These are phyloP conservation scores for Sordariomycetes sp. DNA, from an alignment of 2,329 filamentous ascomycete genomes.

Conservation along the genomic window DNA sequence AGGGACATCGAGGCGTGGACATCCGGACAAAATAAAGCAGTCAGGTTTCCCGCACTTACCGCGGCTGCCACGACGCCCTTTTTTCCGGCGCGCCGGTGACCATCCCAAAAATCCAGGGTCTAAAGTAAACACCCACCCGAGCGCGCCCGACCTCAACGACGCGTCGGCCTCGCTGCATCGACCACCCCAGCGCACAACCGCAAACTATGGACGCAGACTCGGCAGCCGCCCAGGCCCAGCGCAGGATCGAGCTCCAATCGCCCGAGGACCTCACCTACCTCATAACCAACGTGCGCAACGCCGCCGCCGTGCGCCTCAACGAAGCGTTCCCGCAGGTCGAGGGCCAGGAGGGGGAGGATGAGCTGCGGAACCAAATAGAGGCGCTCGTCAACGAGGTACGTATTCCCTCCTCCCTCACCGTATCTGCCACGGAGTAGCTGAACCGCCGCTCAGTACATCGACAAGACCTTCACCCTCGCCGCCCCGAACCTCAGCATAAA, in stretches of 20 bases:
- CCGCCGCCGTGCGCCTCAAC: slow-evolving; percentile 58
- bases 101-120: slow-evolving; percentile 1
- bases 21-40: neutral
- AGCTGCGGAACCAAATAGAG: slow-evolving; percentile 49
- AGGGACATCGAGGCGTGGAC: too few species aligned
- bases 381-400: slow-evolving; percentile 48
- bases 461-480: slow-evolving; percentile 48
- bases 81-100: too few species aligned
- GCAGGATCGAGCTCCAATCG: slow-evolving; percentile 74
- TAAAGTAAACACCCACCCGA: neutral
- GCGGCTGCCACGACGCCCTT: too few species aligned
- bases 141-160: too few species aligned
- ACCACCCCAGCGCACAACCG: too few species aligned
- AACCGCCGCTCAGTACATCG: slow-evolving; percentile 43
- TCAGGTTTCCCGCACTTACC: neutral
- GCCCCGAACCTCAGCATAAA: slow-evolving; percentile 54
- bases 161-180: too few species aligned
- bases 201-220: slow-evolving; percentile 26
- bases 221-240: slow-evolving; percentile 37
- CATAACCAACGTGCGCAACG: slow-evolving; percentile 57
- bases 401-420: neutral
- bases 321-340: slow-evolving; percentile 59
- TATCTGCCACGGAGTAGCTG: neutral
- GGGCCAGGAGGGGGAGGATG: slow-evolving; percentile 36
- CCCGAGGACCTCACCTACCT: slow-evolving; percentile 65